Evolutionary conservation across 2,329 filamentous ascomycete genomes (phyloP), one percentile per base, ranked within the genome.

Genomic region (Intubia oerlemansii): DNA sequence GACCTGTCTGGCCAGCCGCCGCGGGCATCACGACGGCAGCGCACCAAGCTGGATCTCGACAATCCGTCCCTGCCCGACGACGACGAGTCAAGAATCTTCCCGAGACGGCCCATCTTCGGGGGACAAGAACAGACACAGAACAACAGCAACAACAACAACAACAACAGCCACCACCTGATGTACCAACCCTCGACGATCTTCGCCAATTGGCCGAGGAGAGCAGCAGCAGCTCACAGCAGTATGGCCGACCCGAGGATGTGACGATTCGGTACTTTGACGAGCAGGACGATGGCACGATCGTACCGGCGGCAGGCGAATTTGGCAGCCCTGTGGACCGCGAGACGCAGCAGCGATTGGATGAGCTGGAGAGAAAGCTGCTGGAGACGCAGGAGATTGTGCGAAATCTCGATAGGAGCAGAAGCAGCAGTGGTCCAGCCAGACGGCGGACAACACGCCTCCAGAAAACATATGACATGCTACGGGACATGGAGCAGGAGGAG

Each of bases 251-350:
- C 28, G 37, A 41, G 10, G 27, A 32, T 31, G 25, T 41, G 6
- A 36, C 46, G 3, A 48, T 62, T 9, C 50, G 52, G 7, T 62
- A 52, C 39, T 66, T 60, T 34, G 57, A 66, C 31, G 53, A 63
- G 39, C 49, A 50, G 10, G 45, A 47, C 4, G 37, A 43, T 18
- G 52, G 52, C 17, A 38, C 41, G 7, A 38, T 57, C 10, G 49
- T 43, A 11, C 49, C 51, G 36, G 42, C 63, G 12, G 36, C 39
- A 8, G 39, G 46, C 32, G 44, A 52, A 27, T 44, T 8, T 8
- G n/a, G n/a, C 8, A 21, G 53, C n/a, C 51, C 50, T 7, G 59
- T 59, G 32, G 45, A 30, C 21, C 19, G 40, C 12, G 44, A 50
- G 25, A 37, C 59, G 18, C 51, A 57, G 30, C 34, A 43, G 15